Evolutionary conservation across 2,329 filamentous ascomycete species (phyloP), one percentile per base, ranked within the genome.

Genomic region (Pyrenophora seminiperda): DNA sequence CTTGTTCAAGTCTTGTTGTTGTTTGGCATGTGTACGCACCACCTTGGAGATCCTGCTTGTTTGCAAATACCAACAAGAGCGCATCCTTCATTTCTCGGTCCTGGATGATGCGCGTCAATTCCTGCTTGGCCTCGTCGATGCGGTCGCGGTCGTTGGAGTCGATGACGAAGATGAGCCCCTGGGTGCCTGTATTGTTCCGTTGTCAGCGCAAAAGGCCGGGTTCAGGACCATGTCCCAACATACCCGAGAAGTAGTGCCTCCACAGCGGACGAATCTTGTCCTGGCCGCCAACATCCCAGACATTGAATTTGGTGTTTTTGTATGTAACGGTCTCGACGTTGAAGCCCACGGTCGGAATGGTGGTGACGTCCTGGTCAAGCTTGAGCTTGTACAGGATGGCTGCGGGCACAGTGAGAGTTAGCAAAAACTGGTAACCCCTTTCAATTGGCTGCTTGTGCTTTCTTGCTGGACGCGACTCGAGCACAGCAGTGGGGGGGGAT

Each of bases 321-420:
- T 97, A 97, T 77, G 96, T 92, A 77, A 99, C 94, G 48, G 94
- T 97, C 85, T 99, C 94, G 77, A 99, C 94, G 83, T 99, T 99
- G 88, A 99, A 99, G 72, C 94, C 94, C 73, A 97, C 96, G 73
- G 94, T 99, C 67, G 94, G 94, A 73, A 99, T 99, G 67, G 94
- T 99, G 74, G 94, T 97, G 77, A 97, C 94, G 76, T 96, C 94
- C 83, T 97, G 89, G 81, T 94, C 93, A 74, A 99, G 90, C 86
- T 99, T 99, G 78, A 99, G 87, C 86, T 99, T 99, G 84, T 99
- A 99, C 68, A 99, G 87, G 75, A 99, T 99, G 70, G 94, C 78
- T 81, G 61, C 19, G n/a, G n/a, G 36, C 27, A 19, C 34, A n/a
- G 29, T 14, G 3, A 11, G 15, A n/a, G 53, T 68, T 41, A 71